Evolutionary conservation across 345 rosid genomes (phyloP).

Genomic region (Combretum micranthum): DNA sequence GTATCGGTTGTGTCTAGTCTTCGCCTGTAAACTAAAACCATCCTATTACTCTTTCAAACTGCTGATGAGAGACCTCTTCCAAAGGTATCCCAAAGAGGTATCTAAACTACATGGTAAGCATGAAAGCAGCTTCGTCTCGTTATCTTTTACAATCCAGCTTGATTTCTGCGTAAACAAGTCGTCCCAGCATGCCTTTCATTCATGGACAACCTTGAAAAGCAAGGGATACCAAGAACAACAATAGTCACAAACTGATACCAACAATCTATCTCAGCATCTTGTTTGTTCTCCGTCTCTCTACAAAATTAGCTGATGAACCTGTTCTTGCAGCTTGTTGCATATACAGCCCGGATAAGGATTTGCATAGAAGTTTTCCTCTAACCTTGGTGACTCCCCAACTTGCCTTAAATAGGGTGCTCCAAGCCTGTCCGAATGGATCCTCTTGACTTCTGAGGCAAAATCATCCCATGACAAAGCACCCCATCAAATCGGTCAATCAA

Average conservation of each 20-base stretch:
- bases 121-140: too few species aligned
- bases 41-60: too few species aligned
- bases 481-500: slow-evolving; percentile 67
- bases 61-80: too few species aligned
- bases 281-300: slow-evolving; percentile 20
- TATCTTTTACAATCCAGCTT: too few species aligned
- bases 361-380: slow-evolving; percentile 86
- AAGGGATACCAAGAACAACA: slow-evolving; percentile 2
- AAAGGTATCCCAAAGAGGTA: too few species aligned
- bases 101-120: too few species aligned
- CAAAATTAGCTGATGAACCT: slow-evolving; percentile 10
- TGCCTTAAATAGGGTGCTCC: slow-evolving; percentile 69
- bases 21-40: too few species aligned
- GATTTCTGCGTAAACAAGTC: too few species aligned
- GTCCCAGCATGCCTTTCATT: too few species aligned
- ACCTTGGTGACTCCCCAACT: slow-evolving; percentile 58
- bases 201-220: too few species aligned
- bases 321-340: slow-evolving; percentile 41
- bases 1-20: too few species aligned
- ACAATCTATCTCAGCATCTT: slow-evolving; percentile 27
- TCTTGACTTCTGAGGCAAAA: slow-evolving; percentile 61
- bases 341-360: slow-evolving; percentile 89
- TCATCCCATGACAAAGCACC: slow-evolving; percentile 62
- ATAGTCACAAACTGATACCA: slow-evolving; percentile 3
- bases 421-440: slow-evolving; percentile 51